phyloP scores from a whole-genome alignment of 2,329 filamentous ascomycete species.

The Apiospora koreana region DNA sequence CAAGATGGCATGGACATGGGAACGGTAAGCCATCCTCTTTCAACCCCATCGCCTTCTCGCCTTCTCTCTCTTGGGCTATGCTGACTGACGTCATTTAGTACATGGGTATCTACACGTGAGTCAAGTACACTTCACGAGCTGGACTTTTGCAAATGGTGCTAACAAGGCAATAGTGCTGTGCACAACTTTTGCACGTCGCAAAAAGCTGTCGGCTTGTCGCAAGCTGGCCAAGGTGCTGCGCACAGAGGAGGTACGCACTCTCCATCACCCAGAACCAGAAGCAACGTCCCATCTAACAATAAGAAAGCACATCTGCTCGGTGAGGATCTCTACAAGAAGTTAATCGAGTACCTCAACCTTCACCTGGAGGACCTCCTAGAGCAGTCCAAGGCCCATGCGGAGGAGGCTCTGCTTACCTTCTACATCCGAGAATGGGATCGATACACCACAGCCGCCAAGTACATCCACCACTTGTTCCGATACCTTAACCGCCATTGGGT shows the following conservation, averaged over 20 bases:
- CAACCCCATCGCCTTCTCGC: neutral
- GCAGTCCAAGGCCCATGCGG: constrained; percentile 76
- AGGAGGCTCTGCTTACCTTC: constrained; percentile 86
- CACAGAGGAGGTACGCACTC: constrained; percentile 68
- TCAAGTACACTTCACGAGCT: constrained; percentile 17
- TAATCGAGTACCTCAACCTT: constrained; percentile 79
- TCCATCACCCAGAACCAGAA: neutral
- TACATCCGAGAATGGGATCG: constrained; percentile 97
- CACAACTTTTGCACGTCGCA: constrained; percentile 99
- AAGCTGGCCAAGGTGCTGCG: constrained; percentile 45
- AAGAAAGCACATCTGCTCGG: constrained; percentile 82
- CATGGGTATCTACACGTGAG: constrained; percentile 93
- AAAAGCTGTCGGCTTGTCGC: constrained; percentile 70
- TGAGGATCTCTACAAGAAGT: constrained; percentile 91
- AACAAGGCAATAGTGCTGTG: constrained; percentile 65
- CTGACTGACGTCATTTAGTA: constrained; percentile 54
- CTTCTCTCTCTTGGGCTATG: too few species aligned
- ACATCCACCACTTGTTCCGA: constrained; percentile 94
- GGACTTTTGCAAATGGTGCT: constrained; percentile 28
- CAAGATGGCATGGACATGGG: constrained; percentile 93
- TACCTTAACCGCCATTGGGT: constrained; percentile 99
- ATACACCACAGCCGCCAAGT: constrained; percentile 94
- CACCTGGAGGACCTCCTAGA: constrained; percentile 74
- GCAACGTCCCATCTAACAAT: constrained; percentile 11
- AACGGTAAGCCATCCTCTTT: constrained; percentile 56